Conservation (phyloP, 495 filamentous ascomycete genomes). For the Talaromyces liani region DNA sequence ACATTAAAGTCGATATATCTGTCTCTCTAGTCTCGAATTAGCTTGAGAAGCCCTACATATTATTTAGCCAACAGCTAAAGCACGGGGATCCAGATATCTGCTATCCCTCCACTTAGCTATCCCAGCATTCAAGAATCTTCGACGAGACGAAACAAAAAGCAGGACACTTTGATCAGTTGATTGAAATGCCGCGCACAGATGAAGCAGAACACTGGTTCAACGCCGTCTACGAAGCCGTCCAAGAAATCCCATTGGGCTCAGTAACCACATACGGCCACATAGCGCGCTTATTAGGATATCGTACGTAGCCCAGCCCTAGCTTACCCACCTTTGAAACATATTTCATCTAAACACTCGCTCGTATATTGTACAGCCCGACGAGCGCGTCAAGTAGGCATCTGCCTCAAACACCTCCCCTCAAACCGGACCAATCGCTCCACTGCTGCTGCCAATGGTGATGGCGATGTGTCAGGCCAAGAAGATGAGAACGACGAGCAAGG, state of each 20-base stretch:
- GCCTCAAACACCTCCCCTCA: conserved; percentile 73
- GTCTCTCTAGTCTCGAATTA: not conserved
- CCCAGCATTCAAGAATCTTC: too few relatives aligned
- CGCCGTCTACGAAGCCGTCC: conserved; percentile 76
- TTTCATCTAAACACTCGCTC: not conserved
- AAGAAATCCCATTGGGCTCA: conserved; percentile 73
- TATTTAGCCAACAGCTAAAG: too few relatives aligned
- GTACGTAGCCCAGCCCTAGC: conserved; percentile 40
- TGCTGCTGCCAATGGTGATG: conserved; percentile 8
- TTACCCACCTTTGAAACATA: not conserved
- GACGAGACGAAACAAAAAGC: too few relatives aligned
- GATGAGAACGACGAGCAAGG: conserved; percentile 9
- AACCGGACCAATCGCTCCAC: conserved; percentile 18
- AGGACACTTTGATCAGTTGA: too few relatives aligned
- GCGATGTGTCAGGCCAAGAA: conserved; percentile 8
- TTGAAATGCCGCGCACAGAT: conserved; percentile 69
- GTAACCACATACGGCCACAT: conserved; percentile 92
- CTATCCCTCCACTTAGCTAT: not conserved
- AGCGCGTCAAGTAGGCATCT: conserved; percentile 78
- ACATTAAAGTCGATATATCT: too few relatives aligned
- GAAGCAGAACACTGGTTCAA: conserved; percentile 80
- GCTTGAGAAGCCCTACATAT: not conserved
- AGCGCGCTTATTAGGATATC: conserved; percentile 67
- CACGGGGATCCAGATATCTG: too few relatives aligned
- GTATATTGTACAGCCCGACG: conserved; percentile 44